Percentiles rank a stretch among this genome's conserved stretches.
phyloP scores from a whole-genome alignment of 768 basidiomycete species.

The Lentinula aciculospora region DNA sequence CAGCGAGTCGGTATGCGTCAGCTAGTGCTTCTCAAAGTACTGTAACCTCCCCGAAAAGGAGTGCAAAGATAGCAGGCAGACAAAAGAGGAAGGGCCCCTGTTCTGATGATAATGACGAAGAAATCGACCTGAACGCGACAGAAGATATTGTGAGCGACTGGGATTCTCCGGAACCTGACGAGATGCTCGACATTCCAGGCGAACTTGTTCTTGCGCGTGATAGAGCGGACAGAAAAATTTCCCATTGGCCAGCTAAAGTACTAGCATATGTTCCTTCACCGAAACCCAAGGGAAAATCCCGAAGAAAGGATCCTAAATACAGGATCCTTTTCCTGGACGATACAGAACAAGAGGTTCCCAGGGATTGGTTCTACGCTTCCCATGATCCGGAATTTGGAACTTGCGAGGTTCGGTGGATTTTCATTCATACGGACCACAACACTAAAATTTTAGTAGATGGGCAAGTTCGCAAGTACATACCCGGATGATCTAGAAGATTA shows the following conservation, averaged over 20 bases:
- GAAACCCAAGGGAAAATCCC: constrained; percentile 24
- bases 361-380: constrained; percentile 52
- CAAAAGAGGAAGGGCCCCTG: constrained; percentile 9
- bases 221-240: constrained; percentile 20
- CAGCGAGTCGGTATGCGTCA: constrained; percentile 5
- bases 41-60: neutral
- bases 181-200: constrained; percentile 54
- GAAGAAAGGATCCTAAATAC: constrained; percentile 37
- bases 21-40: constrained; percentile 13
- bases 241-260: constrained; percentile 68
- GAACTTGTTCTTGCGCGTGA: constrained; percentile 58
- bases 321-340: constrained; percentile 56
- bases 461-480: constrained; percentile 45
- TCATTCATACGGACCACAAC: neutral
- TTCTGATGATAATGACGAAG: constrained; percentile 10
- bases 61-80: constrained; percentile 23
- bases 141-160: constrained; percentile 19
- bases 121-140: constrained; percentile 8
- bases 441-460: constrained; percentile 34
- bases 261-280: constrained; percentile 41
- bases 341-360: constrained; percentile 29
- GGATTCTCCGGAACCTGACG: constrained; percentile 42
- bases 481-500: constrained; percentile 28
- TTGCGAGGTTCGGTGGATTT: constrained; percentile 41
- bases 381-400: constrained; percentile 56